Conservation (phyloP, 495 filamentous ascomycete species). For the Friedmanniomyces simplex region DNA sequence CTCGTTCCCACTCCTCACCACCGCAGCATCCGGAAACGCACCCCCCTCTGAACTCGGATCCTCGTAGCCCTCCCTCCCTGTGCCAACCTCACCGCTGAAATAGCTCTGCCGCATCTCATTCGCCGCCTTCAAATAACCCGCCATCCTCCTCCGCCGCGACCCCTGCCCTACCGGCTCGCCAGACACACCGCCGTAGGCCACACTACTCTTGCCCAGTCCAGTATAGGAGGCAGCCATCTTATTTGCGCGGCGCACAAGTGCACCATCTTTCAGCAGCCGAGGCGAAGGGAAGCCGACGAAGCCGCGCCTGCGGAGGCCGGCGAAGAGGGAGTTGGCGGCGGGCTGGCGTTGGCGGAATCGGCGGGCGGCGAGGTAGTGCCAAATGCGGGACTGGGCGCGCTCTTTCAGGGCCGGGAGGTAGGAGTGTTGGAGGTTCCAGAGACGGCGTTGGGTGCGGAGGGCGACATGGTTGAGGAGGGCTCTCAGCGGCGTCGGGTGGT, state of each 20-base stretch:
- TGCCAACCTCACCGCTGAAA: conserved; percentile 40
- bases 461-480: conserved; percentile 34
- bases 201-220: not conserved
- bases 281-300: conserved; percentile 11
- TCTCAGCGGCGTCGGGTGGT: not conserved
- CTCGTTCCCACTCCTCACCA: conserved; percentile 69
- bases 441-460: conserved; percentile 48
- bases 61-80: conserved; percentile 44
- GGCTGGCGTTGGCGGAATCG: conserved; percentile 38
- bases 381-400: conserved; percentile 62
- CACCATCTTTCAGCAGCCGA: conserved; percentile 25
- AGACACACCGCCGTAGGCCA: conserved; percentile 11
- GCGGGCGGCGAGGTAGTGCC: conserved; percentile 56
- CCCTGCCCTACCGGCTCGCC: conserved; percentile 45
- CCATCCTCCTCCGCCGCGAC: conserved; percentile 64
- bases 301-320: conserved; percentile 22
- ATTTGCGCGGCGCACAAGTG: conserved; percentile 20
- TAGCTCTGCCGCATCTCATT: conserved; percentile 88
- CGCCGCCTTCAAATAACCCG: conserved; percentile 76
- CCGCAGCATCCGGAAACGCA: conserved; percentile 69
- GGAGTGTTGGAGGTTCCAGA: conserved; percentile 60
- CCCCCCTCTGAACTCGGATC: conserved; percentile 37
- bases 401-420: conserved; percentile 60
- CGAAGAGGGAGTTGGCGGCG: conserved; percentile 11
- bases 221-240: conserved; percentile 32